Evolutionary conservation across 257 asterid species (phyloP).

Genomic region (Solanum pinnatisectum): DNA sequence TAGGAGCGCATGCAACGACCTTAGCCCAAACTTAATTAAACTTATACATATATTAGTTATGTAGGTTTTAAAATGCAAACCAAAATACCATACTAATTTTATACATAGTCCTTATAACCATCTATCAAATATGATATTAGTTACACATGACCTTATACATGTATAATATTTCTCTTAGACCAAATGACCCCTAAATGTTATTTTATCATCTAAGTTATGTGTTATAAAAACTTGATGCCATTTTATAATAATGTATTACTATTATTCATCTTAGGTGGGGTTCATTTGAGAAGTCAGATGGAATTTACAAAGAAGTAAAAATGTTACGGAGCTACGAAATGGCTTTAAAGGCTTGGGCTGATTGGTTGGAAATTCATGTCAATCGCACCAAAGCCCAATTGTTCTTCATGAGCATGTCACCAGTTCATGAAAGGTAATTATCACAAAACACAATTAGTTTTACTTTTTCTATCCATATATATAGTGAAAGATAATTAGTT

Average conservation of each 20-base stretch:
- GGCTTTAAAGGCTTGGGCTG: slow-evolving; percentile 82
- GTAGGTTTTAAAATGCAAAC: no score
- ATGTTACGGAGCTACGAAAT: slow-evolving; percentile 80
- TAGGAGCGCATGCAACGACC: no score
- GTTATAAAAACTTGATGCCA: not conserved
- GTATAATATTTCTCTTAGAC: no score
- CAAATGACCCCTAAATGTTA: no score
- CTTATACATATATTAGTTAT: no score
- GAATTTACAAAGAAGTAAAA: slow-evolving; percentile 53
- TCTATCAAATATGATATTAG: no score
- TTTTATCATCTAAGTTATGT: no score
- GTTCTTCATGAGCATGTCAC: slow-evolving; percentile 79
- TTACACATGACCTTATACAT: no score
- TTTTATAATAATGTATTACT: not conserved
- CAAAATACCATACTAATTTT: no score
- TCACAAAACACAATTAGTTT: not conserved
- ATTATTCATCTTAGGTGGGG: slow-evolving; percentile 51
- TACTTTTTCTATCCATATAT: not conserved
- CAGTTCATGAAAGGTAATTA: slow-evolving; percentile 67
- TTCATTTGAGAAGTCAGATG: slow-evolving; percentile 48
- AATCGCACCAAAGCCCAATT: slow-evolving; percentile 54
- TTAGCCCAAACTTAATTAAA: no score
- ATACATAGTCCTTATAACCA: no score
- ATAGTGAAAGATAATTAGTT: not conserved
- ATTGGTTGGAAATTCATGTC: slow-evolving; percentile 82